These are phyloP conservation scores for Metschnikowia drakensbergensis DNA, from an alignment of 805 yeast species.

Conservation along the genomic window DNA sequence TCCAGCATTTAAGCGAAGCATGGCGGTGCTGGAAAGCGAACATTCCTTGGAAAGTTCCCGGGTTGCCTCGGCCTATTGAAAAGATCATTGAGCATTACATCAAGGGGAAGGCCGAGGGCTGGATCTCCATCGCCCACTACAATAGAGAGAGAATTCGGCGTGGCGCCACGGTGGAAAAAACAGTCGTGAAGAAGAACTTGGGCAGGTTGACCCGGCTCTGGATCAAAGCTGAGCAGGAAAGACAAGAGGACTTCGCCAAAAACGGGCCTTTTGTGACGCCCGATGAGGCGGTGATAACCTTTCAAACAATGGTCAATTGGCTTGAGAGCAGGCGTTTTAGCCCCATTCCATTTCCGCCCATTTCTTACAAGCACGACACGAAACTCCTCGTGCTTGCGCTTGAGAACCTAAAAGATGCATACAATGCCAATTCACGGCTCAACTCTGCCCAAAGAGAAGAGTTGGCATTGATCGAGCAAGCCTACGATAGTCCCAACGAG, in stretches of 20 bases:
- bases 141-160: constrained; percentile 83
- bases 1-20: constrained; percentile 95
- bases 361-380: constrained; percentile 89
- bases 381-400: constrained; percentile 84
- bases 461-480: constrained; percentile 88
- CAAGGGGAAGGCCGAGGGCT: constrained; percentile 93
- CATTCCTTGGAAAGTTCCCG: constrained; percentile 97
- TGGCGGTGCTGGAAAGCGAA: constrained; percentile 99
- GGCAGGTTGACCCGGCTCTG: constrained; percentile 90
- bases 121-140: constrained; percentile 90
- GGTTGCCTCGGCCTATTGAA: constrained; percentile 87
- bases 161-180: constrained; percentile 92
- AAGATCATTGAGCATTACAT: constrained; percentile 84
- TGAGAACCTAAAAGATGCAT: constrained; percentile 80
- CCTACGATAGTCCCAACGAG: constrained; percentile 96
- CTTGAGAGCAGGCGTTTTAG: constrained; percentile 76
- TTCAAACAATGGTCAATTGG: constrained; percentile 89
- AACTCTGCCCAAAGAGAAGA: constrained; percentile 91
- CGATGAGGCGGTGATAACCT: constrained; percentile 82
- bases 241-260: constrained; percentile 73
- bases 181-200: constrained; percentile 87
- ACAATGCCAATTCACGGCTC: constrained; percentile 59
- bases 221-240: constrained; percentile 87
- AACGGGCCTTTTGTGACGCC: constrained; percentile 87
- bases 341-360: constrained; percentile 92